Evolutionary conservation across 352 stramenopile species (phyloP).

Genomic region (Globisporangium radiosum): DNA sequence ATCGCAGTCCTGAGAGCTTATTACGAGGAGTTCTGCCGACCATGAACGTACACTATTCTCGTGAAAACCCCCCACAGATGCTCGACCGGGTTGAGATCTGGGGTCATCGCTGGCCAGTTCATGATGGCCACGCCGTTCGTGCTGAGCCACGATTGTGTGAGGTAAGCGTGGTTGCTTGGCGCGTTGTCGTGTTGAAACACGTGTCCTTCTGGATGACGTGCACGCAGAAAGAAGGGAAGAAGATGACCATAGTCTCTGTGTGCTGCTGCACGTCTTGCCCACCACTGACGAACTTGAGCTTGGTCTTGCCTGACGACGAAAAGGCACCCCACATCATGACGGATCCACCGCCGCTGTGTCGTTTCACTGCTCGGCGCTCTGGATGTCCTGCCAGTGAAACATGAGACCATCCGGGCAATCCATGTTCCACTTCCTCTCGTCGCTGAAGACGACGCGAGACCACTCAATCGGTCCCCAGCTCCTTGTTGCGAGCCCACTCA

Average conservation of each 20-base stretch:
- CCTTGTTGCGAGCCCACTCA: too few relatives aligned
- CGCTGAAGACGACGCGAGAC: too few relatives aligned
- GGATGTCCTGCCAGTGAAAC: too few relatives aligned
- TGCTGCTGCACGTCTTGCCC: neutral
- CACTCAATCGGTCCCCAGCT: too few relatives aligned
- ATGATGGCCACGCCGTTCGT: neutral
- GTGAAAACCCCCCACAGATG: neutral
- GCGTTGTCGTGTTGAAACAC: constrained; percentile 4
- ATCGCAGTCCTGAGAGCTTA: neutral
- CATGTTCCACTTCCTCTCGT: too few relatives aligned
- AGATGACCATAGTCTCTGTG: neutral
- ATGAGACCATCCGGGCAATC: too few relatives aligned
- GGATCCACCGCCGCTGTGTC: too few relatives aligned
- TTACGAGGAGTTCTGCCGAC: neutral
- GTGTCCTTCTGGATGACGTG: neutral
- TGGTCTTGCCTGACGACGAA: too few relatives aligned
- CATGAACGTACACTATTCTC: neutral
- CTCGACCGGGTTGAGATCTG: constrained; percentile 3
- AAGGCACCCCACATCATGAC: too few relatives aligned
- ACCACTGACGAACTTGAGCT: neutral
- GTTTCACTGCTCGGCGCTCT: too few relatives aligned
- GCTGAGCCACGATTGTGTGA: constrained; percentile 1
- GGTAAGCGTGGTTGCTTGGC: neutral
- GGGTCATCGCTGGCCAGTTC: neutral
- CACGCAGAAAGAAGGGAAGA: neutral